Conservation (phyloP, 768 basidiomycete genomes). For the Amanita pallidorosea region DNA sequence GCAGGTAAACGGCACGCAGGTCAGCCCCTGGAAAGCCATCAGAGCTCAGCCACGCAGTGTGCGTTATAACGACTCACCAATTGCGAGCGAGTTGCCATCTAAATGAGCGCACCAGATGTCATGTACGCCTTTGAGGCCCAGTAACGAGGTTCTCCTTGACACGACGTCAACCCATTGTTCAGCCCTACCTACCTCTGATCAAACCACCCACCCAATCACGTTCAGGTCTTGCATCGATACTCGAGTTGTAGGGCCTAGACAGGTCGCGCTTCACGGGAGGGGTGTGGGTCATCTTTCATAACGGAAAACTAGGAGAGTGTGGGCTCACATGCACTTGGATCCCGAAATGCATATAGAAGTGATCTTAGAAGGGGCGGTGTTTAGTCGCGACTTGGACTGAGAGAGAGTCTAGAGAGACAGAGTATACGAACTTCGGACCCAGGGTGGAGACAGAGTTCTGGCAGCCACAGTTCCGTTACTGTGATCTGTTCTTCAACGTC, state of each 20-base stretch:
- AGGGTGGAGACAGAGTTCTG: conserved; percentile 31
- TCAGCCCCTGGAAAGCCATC: conserved; percentile 33
- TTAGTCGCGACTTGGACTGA: conserved; percentile 5
- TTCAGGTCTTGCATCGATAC: conserved; percentile 37
- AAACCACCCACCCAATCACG: conserved; percentile 26
- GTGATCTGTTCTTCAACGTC: conserved; percentile 7
- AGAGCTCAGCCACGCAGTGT: not conserved
- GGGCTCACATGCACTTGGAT: conserved; percentile 36
- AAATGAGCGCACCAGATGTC: conserved; percentile 53
- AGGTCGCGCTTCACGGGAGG: conserved; percentile 35
- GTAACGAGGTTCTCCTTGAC: conserved; percentile 22
- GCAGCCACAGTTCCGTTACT: conserved; percentile 21
- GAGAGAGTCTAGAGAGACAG: not conserved
- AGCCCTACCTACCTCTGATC: not conserved
- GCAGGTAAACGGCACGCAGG: conserved; percentile 38
- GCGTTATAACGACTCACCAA: conserved; percentile 28
- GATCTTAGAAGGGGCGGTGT: conserved; percentile 27
- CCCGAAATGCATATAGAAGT: conserved; percentile 41
- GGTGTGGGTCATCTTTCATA: not conserved
- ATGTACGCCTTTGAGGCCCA: conserved; percentile 28
- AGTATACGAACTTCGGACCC: conserved; percentile 21
- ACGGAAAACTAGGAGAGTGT: conserved; percentile 1
- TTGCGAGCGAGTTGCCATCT: conserved; percentile 31
- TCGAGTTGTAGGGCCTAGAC: conserved; percentile 41
- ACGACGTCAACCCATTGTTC: not conserved